Conservation (phyloP, 108 stramenopile genomes). For the Cylindrotheca closterium region DNA sequence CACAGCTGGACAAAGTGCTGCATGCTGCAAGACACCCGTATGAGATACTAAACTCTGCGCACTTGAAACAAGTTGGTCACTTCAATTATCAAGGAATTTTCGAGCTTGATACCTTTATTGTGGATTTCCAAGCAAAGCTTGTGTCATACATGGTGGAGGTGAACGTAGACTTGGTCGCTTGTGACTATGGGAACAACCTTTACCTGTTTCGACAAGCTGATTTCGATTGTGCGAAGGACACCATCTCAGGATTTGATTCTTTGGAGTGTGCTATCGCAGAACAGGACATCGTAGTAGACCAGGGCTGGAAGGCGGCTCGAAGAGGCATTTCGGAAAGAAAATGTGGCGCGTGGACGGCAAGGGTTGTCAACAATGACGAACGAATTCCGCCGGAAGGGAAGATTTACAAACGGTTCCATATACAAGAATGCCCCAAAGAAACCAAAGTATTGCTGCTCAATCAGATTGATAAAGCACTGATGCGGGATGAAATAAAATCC, state of each 20-base stretch:
- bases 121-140: constrained; percentile 43
- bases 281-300: background rate
- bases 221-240: background rate
- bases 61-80: constrained; percentile 36
- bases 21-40: constrained; percentile 53
- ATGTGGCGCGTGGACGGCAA: constrained; percentile 15
- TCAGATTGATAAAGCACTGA: background rate
- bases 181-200: constrained; percentile 7
- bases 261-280: background rate
- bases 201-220: constrained; percentile 10
- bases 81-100: constrained; percentile 28
- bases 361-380: background rate
- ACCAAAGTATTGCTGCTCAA: background rate
- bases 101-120: constrained; percentile 13
- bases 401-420: constrained; percentile 2
- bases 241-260: background rate
- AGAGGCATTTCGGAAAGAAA: constrained; percentile 24
- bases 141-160: constrained; percentile 60
- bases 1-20: constrained; percentile 61
- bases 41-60: constrained; percentile 25
- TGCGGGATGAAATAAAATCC: constrained; percentile 2
- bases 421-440: background rate
- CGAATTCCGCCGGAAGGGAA: background rate
- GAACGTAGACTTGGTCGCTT: constrained; percentile 39
- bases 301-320: constrained; percentile 8